These are phyloP conservation scores for Arctium minus DNA, from an alignment of 129 eudicot species.

Conservation along the genomic window DNA sequence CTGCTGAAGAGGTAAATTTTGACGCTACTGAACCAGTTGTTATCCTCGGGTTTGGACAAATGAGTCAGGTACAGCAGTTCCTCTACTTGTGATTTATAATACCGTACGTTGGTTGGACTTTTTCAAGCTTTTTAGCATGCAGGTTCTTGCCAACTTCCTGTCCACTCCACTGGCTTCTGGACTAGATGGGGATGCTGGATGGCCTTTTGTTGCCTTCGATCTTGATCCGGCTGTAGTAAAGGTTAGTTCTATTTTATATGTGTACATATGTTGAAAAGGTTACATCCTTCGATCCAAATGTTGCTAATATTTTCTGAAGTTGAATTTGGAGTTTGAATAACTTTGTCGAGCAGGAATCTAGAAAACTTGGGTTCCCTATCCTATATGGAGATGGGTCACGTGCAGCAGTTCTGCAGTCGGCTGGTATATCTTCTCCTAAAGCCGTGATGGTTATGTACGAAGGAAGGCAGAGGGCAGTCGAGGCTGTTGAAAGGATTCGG, in stretches of 20 bases:
- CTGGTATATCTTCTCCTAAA: conserved; percentile 94
- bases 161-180: conserved; percentile 87
- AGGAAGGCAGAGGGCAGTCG: conserved; percentile 55
- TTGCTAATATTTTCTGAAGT: not conserved
- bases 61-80: conserved; percentile 71
- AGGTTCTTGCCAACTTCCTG: conserved; percentile 97
- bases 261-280: not conserved
- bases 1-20: conserved; percentile 53
- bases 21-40: conserved; percentile 82
- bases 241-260: conserved; percentile 26
- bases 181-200: conserved; percentile 68
- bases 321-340: not conserved
- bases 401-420: conserved; percentile 87
- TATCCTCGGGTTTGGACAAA: conserved; percentile 93
- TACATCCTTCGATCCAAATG: not conserved
- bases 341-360: conserved; percentile 56
- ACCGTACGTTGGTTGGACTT: not conserved
- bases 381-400: conserved; percentile 96
- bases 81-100: not conserved
- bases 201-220: conserved; percentile 98
- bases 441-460: conserved; percentile 94
- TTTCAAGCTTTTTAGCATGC: conserved; percentile 11
- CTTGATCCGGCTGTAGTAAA: conserved; percentile 83
- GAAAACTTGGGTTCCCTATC: conserved; percentile 82
- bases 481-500: conserved; percentile 91